phyloP scores from a whole-genome alignment of 129 eudicot species.

The Pulicaria dysenterica region DNA sequence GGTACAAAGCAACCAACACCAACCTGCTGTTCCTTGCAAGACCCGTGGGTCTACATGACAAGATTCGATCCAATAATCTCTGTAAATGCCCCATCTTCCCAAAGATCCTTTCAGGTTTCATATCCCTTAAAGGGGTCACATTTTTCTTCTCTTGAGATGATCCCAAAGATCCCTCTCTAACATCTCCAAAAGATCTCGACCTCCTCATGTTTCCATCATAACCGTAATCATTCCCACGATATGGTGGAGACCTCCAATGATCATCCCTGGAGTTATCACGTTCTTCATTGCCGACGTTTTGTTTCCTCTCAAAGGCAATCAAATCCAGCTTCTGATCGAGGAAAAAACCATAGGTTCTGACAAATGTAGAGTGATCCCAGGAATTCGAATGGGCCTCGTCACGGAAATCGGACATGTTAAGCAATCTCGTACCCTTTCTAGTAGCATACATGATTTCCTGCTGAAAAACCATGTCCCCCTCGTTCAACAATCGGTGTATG shows the following conservation, averaged over 20 bases:
- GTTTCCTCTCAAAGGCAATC: constrained; percentile 55
- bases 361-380: constrained; percentile 88
- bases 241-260: constrained; percentile 59
- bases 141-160: constrained; percentile 29
- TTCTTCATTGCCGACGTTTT: constrained; percentile 38
- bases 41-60: constrained; percentile 35
- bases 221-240: constrained; percentile 28
- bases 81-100: constrained; percentile 44
- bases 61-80: constrained; percentile 38
- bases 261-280: constrained; percentile 55
- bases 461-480: constrained; percentile 30
- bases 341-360: constrained; percentile 68
- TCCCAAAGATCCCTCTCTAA: constrained; percentile 30
- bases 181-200: constrained; percentile 35
- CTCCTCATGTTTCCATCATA: constrained; percentile 36
- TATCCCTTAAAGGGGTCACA: constrained; percentile 57
- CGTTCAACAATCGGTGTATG: constrained; percentile 33
- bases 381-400: constrained; percentile 62
- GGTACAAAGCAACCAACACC: constrained; percentile 54
- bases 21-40: constrained; percentile 70
- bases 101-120: constrained; percentile 40
- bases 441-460: constrained; percentile 80
- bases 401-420: constrained; percentile 37
- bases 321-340: constrained; percentile 78
- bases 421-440: constrained; percentile 56